Evolutionary conservation across 495 filamentous ascomycete genomes (phyloP), one percentile per base, ranked within the genome.

Genomic region (Amniculicola lignicola): DNA sequence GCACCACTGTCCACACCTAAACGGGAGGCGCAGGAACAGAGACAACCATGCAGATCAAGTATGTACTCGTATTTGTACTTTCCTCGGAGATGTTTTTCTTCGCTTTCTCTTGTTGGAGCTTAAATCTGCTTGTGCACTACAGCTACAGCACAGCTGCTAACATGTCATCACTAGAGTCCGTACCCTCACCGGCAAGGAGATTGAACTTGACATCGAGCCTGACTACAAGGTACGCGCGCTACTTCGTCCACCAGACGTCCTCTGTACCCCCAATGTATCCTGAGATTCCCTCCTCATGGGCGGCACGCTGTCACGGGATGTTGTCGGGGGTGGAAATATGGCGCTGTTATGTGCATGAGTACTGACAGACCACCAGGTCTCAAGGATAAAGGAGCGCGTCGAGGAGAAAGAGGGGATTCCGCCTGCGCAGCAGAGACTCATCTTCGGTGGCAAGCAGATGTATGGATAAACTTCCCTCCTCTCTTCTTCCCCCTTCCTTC

Each of bases 321-420:
- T n/a, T n/a, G n/a, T n/a, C n/a, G n/a, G n/a, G n/a, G n/a, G n/a
- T n/a, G n/a, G n/a, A n/a, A n/a, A n/a, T n/a, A n/a, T n/a, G n/a
- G n/a, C n/a, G n/a, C n/a, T 27, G 18, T 27, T 14, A 16, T 12
- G 33, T 12, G 24, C 24, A 41, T 21, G 3, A 42, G 47, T 39
- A 25, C 63, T 57, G 24, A 52, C 31, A 18, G 37, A 38, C 51
- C 4, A 12, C 24, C 43, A 95, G 90, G 88, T 97, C 64, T 85
- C 87, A 37, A 81, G 87, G 61, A 95, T 98, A 77, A 98, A 98
- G 77, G 94, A 97, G 76, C 88, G 89, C 57, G 93, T 98, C 29
- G 93, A 98, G 70, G 93, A 97, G 75, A 96, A 96, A 69, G 94
- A 97, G 71, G 93, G 93, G 22, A 97, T 98, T 68, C 93, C 93